Base-by-base conservation (phyloP, 345 rosid genomes). In the Salix udensis region DNA sequence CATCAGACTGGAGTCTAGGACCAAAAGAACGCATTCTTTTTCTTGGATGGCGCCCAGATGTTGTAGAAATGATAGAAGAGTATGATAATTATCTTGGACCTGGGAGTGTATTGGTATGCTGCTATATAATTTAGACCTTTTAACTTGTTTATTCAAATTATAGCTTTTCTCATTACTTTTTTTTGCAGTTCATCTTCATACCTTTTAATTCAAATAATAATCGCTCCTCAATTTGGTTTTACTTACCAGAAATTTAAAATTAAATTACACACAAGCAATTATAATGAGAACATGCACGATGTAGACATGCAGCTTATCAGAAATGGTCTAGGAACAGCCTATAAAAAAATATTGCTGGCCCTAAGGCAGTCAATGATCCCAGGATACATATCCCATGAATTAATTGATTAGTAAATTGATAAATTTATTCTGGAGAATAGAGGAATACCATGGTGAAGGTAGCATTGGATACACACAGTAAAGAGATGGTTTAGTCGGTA, bases 41-140 rank as follows among this genome's bases (percentile, higher is more conserved):
- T 78, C 96, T 96, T 74, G 99, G 99, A 23, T 96, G 99, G 99
- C 97, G 98, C 52, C 82, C 94, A 23, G 97, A 91, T 82, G 88
- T 93, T 83, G 87, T 85, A 53, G 94, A 89, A 77, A 96, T 96
- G 98, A 85, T 91, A 67, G 87, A 91, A 72, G 99, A 96, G 88
- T 93, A 93, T 85, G 94, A 91, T 85, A 93, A 91, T 77, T 96
- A 91, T 89, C 96, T 96, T 80, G 98, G 99, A 76, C 94, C 98
- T 69, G 94, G 99, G 74, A 96, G 99, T 71, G 80, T 82, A 76
- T 77, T 93, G 97, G 99, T 96, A 89, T 70, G 81, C 64, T 76
- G 65, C 77, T 75, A 69, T 70, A 24, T 34, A 19, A 15, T 34
- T 72, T 67, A 24, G 6, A 23, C 48, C 18, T 61, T 73, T 58